Evolutionary conservation across 306 rosid species (phyloP), one percentile per base, ranked within the genome.

Genomic region (Vigna mungo): DNA sequence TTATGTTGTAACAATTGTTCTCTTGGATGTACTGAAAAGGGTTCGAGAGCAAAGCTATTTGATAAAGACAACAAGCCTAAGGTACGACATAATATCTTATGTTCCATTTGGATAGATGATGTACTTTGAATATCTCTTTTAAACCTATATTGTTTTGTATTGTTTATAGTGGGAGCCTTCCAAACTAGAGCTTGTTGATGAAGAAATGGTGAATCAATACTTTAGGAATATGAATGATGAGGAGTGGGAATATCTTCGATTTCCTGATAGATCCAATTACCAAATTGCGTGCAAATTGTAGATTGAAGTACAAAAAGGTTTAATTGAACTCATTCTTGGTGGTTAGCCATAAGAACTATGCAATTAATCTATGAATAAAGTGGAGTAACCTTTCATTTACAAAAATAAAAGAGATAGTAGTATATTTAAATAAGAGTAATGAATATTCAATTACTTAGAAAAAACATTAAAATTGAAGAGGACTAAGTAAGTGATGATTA

Each of bases 11-110:
- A 37, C 8, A 37, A 63, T 63, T 63, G 2, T 4, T 4, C 9
- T 14, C 10, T 65, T 18, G 0, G 4, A 37, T 64, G 1, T 18
- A 65, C 71, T 63, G 4, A 41, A 65, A 65, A 81, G 81, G 81
- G 81, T 39, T 25, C 78, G 30, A 75, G 81, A 34, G 85, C 78
- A 51, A 75, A 68, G 78, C 9, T 81, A 0, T 37, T 75, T 27
- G 78, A 81, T 1, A 81, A 81, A 61, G 78, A 81, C 65, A 76
- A 76, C 78, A 75, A 75, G 7, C 78, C 85, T 11, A 49, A 60
- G 78, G 81, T 81, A 76, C 37, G n/a, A 4, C 5, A n/a, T 5
- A 52, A 8, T 41, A 43, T 15, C 6, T 23, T 23, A 21, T 21
- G 9, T 55, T 56, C 9, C 13, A 59, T 59, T 59, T 30, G 11